A percentile compares a stretch with the other conserved stretches of the same genome.
These are phyloP conservation scores for Monilinia aucupariae DNA, from an alignment of 2,329 filamentous ascomycete genomes.

Conservation along the genomic window DNA sequence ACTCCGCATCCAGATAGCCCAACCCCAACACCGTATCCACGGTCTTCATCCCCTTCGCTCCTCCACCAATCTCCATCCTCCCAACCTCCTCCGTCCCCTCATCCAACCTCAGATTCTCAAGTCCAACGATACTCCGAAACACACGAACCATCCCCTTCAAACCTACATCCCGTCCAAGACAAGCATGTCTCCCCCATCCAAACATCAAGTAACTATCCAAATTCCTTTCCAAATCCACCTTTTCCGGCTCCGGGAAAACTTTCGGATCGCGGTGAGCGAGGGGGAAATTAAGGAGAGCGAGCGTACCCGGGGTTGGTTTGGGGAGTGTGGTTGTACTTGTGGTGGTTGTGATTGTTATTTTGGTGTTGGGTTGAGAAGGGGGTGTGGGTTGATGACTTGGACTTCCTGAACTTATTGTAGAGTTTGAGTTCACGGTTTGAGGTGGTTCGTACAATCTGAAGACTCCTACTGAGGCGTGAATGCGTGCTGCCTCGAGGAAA, in stretches of 20 bases:
- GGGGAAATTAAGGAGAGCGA: slow-evolving; percentile 58
- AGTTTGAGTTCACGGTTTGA: not conserved
- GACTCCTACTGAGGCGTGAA: slow-evolving; percentile 57
- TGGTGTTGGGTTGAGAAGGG: slow-evolving; percentile 33
- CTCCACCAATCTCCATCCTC: no score
- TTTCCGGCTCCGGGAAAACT: slow-evolving; percentile 55
- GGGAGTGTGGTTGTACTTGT: slow-evolving; percentile 19
- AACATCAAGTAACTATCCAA: slow-evolving; percentile 59
- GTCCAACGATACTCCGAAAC: slow-evolving; percentile 29
- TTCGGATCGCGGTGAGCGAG: slow-evolving; percentile 49
- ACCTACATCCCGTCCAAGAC: slow-evolving; percentile 59
- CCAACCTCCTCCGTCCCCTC: slow-evolving; percentile 22
- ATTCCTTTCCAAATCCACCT: slow-evolving; percentile 53
- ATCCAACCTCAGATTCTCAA: slow-evolving; percentile 23
- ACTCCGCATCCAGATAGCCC: slow-evolving; percentile 62
- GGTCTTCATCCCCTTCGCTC: slow-evolving; percentile 23
- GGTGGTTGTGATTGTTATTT: slow-evolving; percentile 47
- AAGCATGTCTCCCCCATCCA: slow-evolving; percentile 55
- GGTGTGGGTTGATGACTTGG: not conserved
- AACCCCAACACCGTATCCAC: slow-evolving; percentile 16
- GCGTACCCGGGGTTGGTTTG: slow-evolving; percentile 47
- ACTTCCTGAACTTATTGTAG: not conserved
- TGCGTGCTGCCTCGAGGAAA: slow-evolving; percentile 63
- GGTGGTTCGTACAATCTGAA: slow-evolving; percentile 42
- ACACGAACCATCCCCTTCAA: slow-evolving; percentile 53